Conservation (phyloP, 2,329 filamentous ascomycete genomes). For the Colletotrichum endophyticum region DNA sequence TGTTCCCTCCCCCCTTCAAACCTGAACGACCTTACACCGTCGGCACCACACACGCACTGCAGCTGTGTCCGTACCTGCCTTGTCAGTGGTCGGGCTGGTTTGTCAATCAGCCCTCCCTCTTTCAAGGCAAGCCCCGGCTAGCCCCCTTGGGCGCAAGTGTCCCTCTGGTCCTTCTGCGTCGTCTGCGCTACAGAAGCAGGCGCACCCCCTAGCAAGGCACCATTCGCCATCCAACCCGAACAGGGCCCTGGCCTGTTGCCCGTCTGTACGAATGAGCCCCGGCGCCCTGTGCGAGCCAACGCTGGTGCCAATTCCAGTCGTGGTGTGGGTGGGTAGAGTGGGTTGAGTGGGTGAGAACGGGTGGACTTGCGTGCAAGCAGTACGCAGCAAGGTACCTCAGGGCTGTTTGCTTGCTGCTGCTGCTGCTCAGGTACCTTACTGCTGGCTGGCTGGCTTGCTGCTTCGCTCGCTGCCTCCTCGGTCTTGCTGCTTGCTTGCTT, state of each 20-base stretch:
- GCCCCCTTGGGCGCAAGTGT: conserved; percentile 14
- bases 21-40: not conserved
- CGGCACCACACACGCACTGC: not conserved
- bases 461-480: not conserved
- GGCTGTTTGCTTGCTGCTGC: not conserved
- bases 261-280: not conserved
- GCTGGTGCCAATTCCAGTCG: not conserved
- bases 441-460: not conserved
- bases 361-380: conserved; percentile 3
- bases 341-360: conserved; percentile 14
- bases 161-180: conserved; percentile 11
- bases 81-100: conserved; percentile 1
- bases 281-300: not conserved
- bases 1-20: not conserved
- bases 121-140: conserved; percentile 11
- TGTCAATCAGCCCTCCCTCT: conserved; percentile 18
- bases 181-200: conserved; percentile 12
- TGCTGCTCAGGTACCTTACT: not conserved
- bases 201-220: conserved; percentile 19
- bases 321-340: conserved; percentile 8
- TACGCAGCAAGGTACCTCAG: not conserved
- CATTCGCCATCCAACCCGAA: conserved; percentile 6
- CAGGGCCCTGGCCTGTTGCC: conserved; percentile 7
- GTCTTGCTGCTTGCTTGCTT: not conserved
- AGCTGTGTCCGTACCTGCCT: not conserved